Evolutionary conservation across 2,329 filamentous ascomycete genomes (phyloP), one percentile per base, ranked within the genome.

Genomic region (Cladophialophora bantiana): DNA sequence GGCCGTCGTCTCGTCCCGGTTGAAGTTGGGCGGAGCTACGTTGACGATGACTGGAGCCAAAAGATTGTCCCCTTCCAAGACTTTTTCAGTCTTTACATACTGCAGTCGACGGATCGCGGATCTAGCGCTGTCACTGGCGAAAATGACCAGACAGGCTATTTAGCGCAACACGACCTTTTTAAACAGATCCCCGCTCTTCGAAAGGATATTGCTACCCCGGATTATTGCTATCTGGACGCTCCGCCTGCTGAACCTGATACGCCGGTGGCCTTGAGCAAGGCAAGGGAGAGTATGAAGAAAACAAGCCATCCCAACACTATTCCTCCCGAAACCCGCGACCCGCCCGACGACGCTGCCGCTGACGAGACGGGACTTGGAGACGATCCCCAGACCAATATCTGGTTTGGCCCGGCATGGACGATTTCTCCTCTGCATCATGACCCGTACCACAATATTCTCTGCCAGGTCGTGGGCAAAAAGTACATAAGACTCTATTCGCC

Each of bases 401-500:
- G 95, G 95, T 90, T 98, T 70, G 95, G 95, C 0, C 95, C 95
- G 0, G 83, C 88, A 0, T 89, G 88, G 58, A 98, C 95, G 0
- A 94, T 97, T 70, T 97, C 93, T 0, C 95, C 95, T 1, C 83
- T 98, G 0, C 95, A 99, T 77, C 96, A 93, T 1, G 95, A 98
- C 74, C 92, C 91, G 1, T 96, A 97, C 77, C 92, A 97, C 76
- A 98, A 98, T 75, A 87, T 98, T 56, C 86, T 98, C 4, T 89
- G 89, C 31, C 95, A 98, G 77, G 91, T 96, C 0, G 91, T 96
- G 0, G 95, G 95, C 0, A 84, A 86, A 65, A 99, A 99, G 78
- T 98, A 98, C 77, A 82, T 98, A n/a, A 86, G 95, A 1, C 83
- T 98, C 1, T 98, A 97, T 77, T 84, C 89, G 0, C 94, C 94